These are phyloP conservation scores for Hypoxylon sp. DNA, from an alignment of 2,329 filamentous ascomycete species.

Conservation along the genomic window DNA sequence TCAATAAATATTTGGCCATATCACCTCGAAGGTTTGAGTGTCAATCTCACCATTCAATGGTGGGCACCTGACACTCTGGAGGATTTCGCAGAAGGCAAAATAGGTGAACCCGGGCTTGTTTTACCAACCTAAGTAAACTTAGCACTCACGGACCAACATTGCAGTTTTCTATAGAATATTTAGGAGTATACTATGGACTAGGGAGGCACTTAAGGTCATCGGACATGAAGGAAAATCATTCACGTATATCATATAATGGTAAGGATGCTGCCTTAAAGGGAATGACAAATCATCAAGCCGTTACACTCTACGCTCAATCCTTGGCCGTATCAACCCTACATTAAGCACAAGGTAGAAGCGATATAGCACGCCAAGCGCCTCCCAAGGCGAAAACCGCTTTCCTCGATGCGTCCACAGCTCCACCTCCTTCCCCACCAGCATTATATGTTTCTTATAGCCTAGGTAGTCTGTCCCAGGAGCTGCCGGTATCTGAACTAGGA, in stretches of 20 bases:
- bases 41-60: neutral
- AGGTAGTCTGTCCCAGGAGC: neutral
- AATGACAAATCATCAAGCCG: neutral
- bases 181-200: neutral
- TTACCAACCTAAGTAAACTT: neutral
- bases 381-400: neutral
- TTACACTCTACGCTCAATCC: neutral
- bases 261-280: too few relatives aligned
- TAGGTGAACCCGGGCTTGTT: neutral
- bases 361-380: neutral
- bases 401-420: neutral
- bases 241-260: too few relatives aligned
- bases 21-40: neutral
- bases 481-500: neutral
- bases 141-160: too few relatives aligned
- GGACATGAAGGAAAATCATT: too few relatives aligned
- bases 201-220: too few relatives aligned
- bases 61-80: neutral
- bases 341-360: neutral
- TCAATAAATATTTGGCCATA: neutral
- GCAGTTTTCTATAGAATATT: neutral
- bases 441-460: slow-evolving; percentile 12
- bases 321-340: neutral
- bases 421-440: slow-evolving; percentile 9
- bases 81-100: neutral